A percentile compares a stretch with the other conserved stretches of the same genome.
Evolutionary conservation across 2,329 filamentous ascomycete species (phyloP).

Genomic region (Diaporthe humulicola): DNA sequence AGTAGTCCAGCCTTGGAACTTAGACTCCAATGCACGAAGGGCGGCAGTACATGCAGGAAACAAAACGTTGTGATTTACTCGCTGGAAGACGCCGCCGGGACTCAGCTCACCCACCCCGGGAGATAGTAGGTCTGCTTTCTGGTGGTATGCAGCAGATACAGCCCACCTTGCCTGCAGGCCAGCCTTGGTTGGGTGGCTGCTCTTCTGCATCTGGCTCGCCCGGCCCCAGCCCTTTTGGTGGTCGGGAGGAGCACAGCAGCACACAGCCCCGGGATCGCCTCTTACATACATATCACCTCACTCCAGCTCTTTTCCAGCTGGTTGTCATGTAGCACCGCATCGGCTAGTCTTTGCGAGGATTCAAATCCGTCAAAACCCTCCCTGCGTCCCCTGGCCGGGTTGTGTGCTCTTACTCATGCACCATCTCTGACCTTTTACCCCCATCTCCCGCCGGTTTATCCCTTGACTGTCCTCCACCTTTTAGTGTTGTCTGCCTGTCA

Average conservation of each 20-base stretch:
- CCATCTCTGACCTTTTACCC: conserved; percentile 8
- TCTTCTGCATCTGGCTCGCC: conserved; percentile 7
- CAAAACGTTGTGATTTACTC: conserved; percentile 13
- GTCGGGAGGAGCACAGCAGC: conserved; percentile 30
- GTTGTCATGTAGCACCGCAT: conserved; percentile 28
- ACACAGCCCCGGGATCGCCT: conserved; percentile 34
- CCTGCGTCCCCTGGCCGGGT: conserved; percentile 2
- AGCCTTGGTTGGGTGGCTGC: conserved; percentile 22
- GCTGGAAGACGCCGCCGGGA: neutral
- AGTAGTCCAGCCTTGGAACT: neutral
- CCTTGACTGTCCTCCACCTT: neutral
- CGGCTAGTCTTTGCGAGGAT: neutral
- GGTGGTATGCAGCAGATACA: conserved; percentile 16
- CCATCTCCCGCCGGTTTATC: neutral
- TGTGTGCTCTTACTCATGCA: neutral
- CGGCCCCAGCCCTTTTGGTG: conserved; percentile 21
- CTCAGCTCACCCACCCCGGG: neutral
- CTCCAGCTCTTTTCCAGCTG: conserved; percentile 30
- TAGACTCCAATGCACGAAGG: neutral
- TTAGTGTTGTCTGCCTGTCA: neutral
- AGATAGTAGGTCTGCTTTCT: neutral
- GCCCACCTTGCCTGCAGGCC: conserved; percentile 1
- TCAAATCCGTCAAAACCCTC: conserved; percentile 20
- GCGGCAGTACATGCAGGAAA: neutral
- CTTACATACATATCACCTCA: conserved; percentile 32